Evolutionary conservation across 495 filamentous ascomycete species (phyloP).

Genomic region (Annulohypoxylon nitens): DNA sequence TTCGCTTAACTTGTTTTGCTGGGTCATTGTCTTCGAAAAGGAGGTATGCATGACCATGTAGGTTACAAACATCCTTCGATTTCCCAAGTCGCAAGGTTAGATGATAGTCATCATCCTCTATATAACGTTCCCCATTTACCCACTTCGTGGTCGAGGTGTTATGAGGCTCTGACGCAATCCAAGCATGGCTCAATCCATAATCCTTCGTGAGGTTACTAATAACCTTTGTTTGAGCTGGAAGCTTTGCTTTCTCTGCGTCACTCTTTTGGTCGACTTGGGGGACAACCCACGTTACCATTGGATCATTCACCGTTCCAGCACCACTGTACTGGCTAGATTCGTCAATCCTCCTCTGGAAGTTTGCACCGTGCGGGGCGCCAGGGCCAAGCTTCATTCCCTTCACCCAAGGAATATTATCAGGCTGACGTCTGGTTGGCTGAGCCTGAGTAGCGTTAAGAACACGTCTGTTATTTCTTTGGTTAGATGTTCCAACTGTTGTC

Average conservation of each 20-base stretch:
- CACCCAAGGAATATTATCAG: too few species aligned
- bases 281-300: constrained; percentile 7
- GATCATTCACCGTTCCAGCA: too few species aligned
- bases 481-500: too few species aligned
- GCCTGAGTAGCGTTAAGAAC: too few species aligned
- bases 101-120: constrained; percentile 22
- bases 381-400: too few species aligned
- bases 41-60: constrained; percentile 33
- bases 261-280: neutral
- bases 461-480: too few species aligned
- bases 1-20: neutral
- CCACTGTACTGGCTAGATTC: too few species aligned
- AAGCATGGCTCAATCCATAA: constrained; percentile 16
- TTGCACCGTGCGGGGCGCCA: too few species aligned
- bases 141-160: neutral
- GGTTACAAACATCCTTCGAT: constrained; percentile 3
- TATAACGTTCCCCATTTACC: neutral
- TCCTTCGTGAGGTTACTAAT: neutral
- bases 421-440: too few species aligned
- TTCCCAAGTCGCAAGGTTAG: constrained; percentile 31
- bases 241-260: neutral
- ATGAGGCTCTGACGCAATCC: constrained; percentile 26
- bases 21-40: constrained; percentile 19
- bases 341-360: too few species aligned
- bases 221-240: constrained; percentile 1